Conservation (phyloP, 345 rosid species). For the Boechera retrofracta region DNA sequence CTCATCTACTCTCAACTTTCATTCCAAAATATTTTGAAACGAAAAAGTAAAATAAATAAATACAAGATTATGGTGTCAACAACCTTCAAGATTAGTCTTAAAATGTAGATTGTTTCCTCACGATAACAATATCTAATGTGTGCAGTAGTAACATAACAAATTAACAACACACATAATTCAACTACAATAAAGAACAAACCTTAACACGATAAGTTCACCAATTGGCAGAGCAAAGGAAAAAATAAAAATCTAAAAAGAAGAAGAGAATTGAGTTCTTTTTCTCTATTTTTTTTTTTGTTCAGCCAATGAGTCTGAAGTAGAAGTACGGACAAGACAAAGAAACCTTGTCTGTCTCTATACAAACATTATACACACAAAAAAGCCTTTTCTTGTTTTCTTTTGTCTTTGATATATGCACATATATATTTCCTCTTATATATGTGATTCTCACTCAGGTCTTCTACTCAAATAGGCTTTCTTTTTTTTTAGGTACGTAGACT, state of each 20-base stretch:
- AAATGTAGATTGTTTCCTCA: not conserved
- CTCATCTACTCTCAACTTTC: not conserved
- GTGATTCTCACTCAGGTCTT: constrained; percentile 35
- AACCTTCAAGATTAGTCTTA: not conserved
- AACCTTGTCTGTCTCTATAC: constrained; percentile 39
- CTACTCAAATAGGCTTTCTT: constrained; percentile 31
- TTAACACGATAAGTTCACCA: constrained; percentile 23
- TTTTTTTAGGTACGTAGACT: constrained; percentile 1
- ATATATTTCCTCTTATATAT: constrained; percentile 35
- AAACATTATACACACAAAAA: constrained; percentile 30
- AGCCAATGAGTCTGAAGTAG: constrained; percentile 30
- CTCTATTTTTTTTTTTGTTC: not conserved
- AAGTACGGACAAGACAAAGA: constrained; percentile 38
- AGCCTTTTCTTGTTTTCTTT: constrained; percentile 20
- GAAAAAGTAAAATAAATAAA: not conserved
- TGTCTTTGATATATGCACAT: constrained; percentile 36
- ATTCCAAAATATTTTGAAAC: not conserved
- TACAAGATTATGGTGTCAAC: not conserved
- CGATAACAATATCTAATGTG: not conserved
- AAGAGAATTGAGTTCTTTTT: constrained; percentile 30
- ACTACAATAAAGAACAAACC: constrained; percentile 22
- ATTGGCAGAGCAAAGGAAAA: not conserved
- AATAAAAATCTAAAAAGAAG: constrained; percentile 11
- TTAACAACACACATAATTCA: constrained; percentile 28
- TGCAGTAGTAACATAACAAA: constrained; percentile 12